phyloP scores from a whole-genome alignment of 2,329 filamentous ascomycete species.

The Aspergillus fumigatiaffinis region DNA sequence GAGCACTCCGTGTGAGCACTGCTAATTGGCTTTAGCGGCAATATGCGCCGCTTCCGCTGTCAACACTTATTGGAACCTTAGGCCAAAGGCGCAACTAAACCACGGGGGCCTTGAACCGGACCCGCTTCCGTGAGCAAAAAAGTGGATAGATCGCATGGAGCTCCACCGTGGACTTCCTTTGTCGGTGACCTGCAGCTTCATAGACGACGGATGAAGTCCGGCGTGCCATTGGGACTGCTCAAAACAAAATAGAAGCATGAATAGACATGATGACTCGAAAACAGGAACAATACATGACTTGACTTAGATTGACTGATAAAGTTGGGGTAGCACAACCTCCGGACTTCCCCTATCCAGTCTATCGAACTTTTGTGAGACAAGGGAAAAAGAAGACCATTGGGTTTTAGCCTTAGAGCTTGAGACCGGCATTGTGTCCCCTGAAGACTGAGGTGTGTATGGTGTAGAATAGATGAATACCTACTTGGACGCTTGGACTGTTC shows the following conservation, averaged over 20 bases:
- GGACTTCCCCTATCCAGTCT: background rate
- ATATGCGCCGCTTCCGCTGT: slow-evolving; percentile 14
- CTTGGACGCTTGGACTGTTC: background rate
- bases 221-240: too few species aligned
- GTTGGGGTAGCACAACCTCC: background rate
- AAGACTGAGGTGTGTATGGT: too few species aligned
- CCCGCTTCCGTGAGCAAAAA: background rate
- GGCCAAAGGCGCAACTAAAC: background rate
- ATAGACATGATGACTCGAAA: too few species aligned
- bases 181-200: background rate
- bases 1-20: background rate
- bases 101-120: slow-evolving; percentile 2
- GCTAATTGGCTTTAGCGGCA: slow-evolving; percentile 9
- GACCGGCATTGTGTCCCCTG: background rate
- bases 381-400: background rate
- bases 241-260: too few species aligned
- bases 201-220: background rate
- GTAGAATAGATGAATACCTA: background rate
- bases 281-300: too few species aligned
- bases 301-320: too few species aligned
- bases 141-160: background rate
- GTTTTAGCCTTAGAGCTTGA: background rate
- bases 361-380: background rate
- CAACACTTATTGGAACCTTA: slow-evolving; percentile 2
- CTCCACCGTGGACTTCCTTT: background rate